phyloP scores from a whole-genome alignment of 1,139 yeast genomes.

The Suhomyces maxii region DNA sequence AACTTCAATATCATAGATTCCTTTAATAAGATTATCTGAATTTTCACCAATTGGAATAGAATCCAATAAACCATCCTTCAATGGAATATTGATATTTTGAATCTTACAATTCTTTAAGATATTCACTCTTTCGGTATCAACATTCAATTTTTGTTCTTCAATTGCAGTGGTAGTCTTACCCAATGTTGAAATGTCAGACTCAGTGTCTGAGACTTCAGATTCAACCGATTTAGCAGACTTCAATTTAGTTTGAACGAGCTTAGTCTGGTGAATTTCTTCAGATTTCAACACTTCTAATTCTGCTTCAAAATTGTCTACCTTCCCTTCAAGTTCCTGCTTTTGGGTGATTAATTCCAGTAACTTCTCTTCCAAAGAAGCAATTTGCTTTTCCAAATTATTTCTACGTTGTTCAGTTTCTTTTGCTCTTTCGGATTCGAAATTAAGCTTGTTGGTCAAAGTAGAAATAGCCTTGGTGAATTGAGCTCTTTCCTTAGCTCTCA shows the following conservation, averaged over 20 bases:
- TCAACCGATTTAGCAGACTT: slow-evolving; percentile 32
- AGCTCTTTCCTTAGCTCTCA: slow-evolving; percentile 63
- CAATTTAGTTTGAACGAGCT: slow-evolving; percentile 25
- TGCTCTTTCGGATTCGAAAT: slow-evolving; percentile 62
- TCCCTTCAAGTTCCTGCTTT: slow-evolving; percentile 33
- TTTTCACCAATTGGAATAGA: slow-evolving; percentile 47
- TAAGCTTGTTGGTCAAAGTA: slow-evolving; percentile 59
- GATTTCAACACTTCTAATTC: slow-evolving; percentile 46
- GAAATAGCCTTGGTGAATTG: slow-evolving; percentile 61
- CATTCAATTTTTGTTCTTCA: slow-evolving; percentile 58
- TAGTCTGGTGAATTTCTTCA: slow-evolving; percentile 34
- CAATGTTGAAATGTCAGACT: slow-evolving; percentile 27
- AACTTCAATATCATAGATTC: slow-evolving; percentile 50
- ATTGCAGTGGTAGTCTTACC: slow-evolving; percentile 36
- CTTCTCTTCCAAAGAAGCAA: slow-evolving; percentile 32
- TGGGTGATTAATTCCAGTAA: slow-evolving; percentile 30
- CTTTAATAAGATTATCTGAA: slow-evolving; percentile 38
- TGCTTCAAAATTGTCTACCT: slow-evolving; percentile 50
- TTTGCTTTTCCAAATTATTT: slow-evolving; percentile 33
- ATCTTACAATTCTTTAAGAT: slow-evolving; percentile 73
- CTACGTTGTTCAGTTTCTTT: slow-evolving; percentile 51
- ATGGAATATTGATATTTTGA: slow-evolving; percentile 67
- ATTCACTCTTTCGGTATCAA: slow-evolving; percentile 58
- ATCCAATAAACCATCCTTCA: slow-evolving; percentile 57
- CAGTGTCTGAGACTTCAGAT: slow-evolving; percentile 34